phyloP scores from a whole-genome alignment of 2,329 filamentous ascomycete species.

The Pyricularia sp. region DNA sequence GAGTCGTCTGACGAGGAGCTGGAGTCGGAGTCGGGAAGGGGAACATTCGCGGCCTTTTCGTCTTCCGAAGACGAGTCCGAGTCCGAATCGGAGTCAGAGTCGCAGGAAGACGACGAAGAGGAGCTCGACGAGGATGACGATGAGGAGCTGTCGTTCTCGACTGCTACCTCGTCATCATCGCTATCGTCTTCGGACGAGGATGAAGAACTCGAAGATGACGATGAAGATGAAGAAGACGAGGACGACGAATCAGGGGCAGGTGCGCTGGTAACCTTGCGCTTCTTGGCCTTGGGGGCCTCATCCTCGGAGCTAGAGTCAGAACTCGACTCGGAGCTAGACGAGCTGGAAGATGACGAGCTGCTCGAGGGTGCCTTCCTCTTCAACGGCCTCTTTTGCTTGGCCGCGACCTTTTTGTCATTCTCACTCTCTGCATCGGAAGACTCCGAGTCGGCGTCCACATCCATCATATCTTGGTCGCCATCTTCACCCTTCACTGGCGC shows the following conservation, averaged over 20 bases:
- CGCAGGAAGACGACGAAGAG: slow-evolving; percentile 15
- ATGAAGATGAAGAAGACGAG: slow-evolving; percentile 23
- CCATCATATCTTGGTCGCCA: slow-evolving; percentile 36
- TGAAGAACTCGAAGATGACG: slow-evolving; percentile 20
- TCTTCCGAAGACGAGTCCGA: slow-evolving; percentile 19
- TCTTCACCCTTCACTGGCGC: slow-evolving; percentile 17
- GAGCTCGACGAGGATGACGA: slow-evolving; percentile 12
- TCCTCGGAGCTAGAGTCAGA: slow-evolving; percentile 26
- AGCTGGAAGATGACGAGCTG: slow-evolving; percentile 21
- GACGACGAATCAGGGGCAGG: slow-evolving; percentile 22
- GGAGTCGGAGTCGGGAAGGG: slow-evolving; percentile 20
- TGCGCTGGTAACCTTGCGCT: slow-evolving; percentile 27
- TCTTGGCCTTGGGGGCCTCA: slow-evolving; percentile 41
- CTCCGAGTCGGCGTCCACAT: slow-evolving; percentile 22
- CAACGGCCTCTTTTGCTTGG: slow-evolving; percentile 28
- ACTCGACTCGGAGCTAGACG: slow-evolving; percentile 12
- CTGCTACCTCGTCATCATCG: slow-evolving; percentile 7
- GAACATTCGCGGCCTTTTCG: slow-evolving; percentile 16
- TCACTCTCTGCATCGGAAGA: slow-evolving; percentile 24
- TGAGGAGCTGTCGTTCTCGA: not conserved
- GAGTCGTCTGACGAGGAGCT: slow-evolving; percentile 9
- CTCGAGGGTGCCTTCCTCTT: slow-evolving; percentile 45
- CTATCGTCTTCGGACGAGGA: slow-evolving; percentile 16
- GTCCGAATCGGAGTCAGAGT: slow-evolving; percentile 18
- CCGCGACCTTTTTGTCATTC: slow-evolving; percentile 20